phyloP scores from a whole-genome alignment of 176 grass and related monocot genomes.

The Avena atlantica region DNA sequence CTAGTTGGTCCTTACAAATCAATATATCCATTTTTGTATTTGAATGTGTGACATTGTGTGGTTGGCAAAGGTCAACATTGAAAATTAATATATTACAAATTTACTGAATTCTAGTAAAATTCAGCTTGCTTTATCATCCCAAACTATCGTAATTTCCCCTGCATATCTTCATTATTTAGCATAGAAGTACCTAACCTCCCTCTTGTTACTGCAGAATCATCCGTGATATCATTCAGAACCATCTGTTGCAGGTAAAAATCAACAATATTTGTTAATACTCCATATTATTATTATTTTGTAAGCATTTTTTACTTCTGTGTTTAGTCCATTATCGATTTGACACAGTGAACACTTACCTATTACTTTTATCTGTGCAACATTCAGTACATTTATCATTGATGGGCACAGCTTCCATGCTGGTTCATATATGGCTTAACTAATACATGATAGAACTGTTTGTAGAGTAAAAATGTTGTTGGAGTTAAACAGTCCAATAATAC shows the following conservation, averaged over 20 bases:
- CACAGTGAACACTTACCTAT: not conserved
- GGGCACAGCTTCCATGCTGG: conserved; percentile 11
- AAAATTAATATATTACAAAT: not conserved
- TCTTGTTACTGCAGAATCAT: conserved; percentile 87
- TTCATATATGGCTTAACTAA: conserved; percentile 24
- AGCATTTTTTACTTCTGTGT: conserved; percentile 23
- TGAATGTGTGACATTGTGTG: not conserved
- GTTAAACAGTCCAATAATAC: conserved; percentile 29
- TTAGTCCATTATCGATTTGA: conserved; percentile 18
- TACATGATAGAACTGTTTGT: conserved; percentile 28
- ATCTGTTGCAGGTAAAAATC: conserved; percentile 89
- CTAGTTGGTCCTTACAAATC: conserved; percentile 25
- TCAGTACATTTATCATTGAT: conserved; percentile 3
- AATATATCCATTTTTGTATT: conserved; percentile 22
- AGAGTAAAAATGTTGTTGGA: conserved; percentile 11
- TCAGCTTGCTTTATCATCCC: not conserved
- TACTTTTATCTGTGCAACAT: conserved; percentile 7
- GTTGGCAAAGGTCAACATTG: not conserved
- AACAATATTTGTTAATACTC: conserved; percentile 10
- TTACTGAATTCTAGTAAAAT: conserved; percentile 28
- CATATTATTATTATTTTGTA: conserved; percentile 21
- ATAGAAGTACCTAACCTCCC: conserved; percentile 38
- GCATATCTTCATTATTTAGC: conserved; percentile 13
- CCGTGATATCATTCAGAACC: conserved; percentile 99
- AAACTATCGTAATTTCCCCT: not conserved